Evolutionary conservation across 805 yeast genomes (phyloP), one percentile per base, ranked within the genome.

Genomic region (Zygotorulaspora chibaensis): DNA sequence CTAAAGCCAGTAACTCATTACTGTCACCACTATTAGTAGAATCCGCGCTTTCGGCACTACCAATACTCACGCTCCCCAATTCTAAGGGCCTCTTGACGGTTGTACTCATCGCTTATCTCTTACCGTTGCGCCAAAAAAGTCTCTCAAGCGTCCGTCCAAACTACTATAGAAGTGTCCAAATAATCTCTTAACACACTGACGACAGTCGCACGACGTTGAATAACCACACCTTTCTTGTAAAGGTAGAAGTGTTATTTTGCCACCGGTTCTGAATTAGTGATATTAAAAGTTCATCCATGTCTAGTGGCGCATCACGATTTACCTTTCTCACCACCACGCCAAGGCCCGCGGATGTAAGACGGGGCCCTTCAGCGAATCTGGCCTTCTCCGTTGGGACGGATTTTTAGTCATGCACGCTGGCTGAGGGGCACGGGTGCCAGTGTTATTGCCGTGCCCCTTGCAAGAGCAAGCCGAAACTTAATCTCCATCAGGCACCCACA

Each of bases 41-140:
- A 20, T 12, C 16, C 18, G 15, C 16, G 10, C 40, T 23, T 3
- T 37, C 40, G 4, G 30, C n/a, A 25, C 44, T 34, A 11, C 27
- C 20, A 27, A 31, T 26, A 28, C 43, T 35, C 9, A 34, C 9
- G 29, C 28, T 38, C 15, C 40, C 44, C 18, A 43, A 33, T 13
- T 55, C 57, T 31, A 53, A 29, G 2, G 53, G 51, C 38, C 56
- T 52, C 47, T 55, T 53, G 6, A 48, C 50, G 27, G 57, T 50
- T 16, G 54, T 46, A 33, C 50, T 45, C 52, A 46, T 54, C 16
- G 35, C 18, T 16, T 10, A 23, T 20, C 16, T 29, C n/a, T 38
- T 5, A 5, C 25, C 7, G 25, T 20, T 7, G 25, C 13, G 13
- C 39, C n/a, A n/a, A 9, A 35, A 35, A 7, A 12, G 7, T 18